phyloP scores from a whole-genome alignment of 768 basidiomycete genomes.

The Collybia nuda region DNA sequence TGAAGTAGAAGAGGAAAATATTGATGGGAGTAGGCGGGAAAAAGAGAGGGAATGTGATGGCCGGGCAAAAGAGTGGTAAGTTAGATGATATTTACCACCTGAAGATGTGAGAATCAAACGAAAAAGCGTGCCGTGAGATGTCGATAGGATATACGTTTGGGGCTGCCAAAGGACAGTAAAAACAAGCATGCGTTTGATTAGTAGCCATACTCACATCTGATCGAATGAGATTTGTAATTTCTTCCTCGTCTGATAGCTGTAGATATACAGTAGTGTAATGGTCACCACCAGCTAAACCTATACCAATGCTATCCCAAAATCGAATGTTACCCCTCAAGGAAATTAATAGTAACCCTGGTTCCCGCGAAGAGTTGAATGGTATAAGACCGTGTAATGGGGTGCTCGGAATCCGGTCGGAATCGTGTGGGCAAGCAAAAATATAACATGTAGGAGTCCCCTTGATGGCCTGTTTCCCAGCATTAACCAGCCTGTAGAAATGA shows the following conservation, averaged over 20 bases:
- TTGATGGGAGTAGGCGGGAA: slow-evolving; percentile 40
- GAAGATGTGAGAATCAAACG: slow-evolving; percentile 63
- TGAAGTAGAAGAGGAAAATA: slow-evolving; percentile 41
- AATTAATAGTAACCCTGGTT: slow-evolving; percentile 85
- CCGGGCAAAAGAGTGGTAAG: slow-evolving; percentile 58
- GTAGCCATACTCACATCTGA: slow-evolving; percentile 49
- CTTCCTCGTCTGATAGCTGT: slow-evolving; percentile 52
- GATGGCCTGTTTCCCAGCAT: slow-evolving; percentile 39
- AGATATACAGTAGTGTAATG: slow-evolving; percentile 54
- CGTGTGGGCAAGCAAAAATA: slow-evolving; percentile 71
- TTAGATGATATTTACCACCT: slow-evolving; percentile 66
- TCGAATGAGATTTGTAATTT: slow-evolving; percentile 65
- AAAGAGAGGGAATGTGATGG: slow-evolving; percentile 45
- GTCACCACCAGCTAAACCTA: slow-evolving; percentile 79
- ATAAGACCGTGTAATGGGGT: slow-evolving; percentile 65
- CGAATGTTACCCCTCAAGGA: slow-evolving; percentile 70
- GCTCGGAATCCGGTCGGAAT: slow-evolving; percentile 28
- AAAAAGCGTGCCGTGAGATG: slow-evolving; percentile 65
- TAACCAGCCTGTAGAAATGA: slow-evolving; percentile 1
- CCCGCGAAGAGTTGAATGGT: slow-evolving; percentile 64
- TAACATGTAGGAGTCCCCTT: slow-evolving; percentile 80
- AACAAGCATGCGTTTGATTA: not conserved
- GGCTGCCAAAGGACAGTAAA: slow-evolving; percentile 34
- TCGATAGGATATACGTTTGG: slow-evolving; percentile 68
- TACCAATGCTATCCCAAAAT: slow-evolving; percentile 88